Conservation (phyloP, 495 filamentous ascomycete species). For the Penicillium arizonense region DNA sequence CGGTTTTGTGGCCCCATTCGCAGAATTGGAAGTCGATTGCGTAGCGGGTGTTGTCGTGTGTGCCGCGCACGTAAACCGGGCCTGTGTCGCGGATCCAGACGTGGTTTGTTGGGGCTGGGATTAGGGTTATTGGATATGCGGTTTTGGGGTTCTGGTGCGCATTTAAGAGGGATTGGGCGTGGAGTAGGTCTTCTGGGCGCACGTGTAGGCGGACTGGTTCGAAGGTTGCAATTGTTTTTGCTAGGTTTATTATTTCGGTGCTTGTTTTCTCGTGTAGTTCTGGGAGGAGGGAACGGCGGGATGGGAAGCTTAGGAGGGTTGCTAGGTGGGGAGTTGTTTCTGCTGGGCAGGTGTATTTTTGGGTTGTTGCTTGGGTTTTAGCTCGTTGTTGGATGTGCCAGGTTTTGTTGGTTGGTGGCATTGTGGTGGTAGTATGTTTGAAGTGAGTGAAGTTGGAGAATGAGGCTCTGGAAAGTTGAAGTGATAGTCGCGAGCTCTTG, state of each 20-base stretch:
- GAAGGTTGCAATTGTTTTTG: conserved; percentile 29
- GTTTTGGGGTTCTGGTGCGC: background rate
- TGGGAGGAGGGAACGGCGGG: conserved; percentile 24
- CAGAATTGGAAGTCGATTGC: conserved; percentile 35
- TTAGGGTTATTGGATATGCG: conserved; percentile 13
- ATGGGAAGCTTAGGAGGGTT: conserved; percentile 37
- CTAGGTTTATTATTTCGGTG: conserved; percentile 29
- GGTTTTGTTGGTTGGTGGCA: conserved; percentile 14
- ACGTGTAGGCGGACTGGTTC: conserved; percentile 34
- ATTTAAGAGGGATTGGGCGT: conserved; percentile 19
- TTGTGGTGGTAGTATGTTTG: background rate
- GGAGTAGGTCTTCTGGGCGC: conserved; percentile 21
- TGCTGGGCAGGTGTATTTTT: conserved; percentile 23
- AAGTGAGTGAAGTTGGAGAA: background rate
- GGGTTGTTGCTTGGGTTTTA: conserved; percentile 1
- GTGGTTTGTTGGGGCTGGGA: conserved; percentile 29
- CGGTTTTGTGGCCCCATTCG: conserved; percentile 33
- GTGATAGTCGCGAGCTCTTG: too few species aligned
- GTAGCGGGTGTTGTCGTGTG: conserved; percentile 14
- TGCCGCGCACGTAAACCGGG: conserved; percentile 30
- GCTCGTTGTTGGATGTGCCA: conserved; percentile 9
- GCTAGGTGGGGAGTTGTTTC: conserved; percentile 29
- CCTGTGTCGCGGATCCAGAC: conserved; percentile 38
- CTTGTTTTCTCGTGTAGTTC: conserved; percentile 21
- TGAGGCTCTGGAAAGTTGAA: background rate